These are phyloP conservation scores for Neopestalotiopsis clavispora DNA, from an alignment of 2,329 filamentous ascomycete genomes.

Conservation along the genomic window DNA sequence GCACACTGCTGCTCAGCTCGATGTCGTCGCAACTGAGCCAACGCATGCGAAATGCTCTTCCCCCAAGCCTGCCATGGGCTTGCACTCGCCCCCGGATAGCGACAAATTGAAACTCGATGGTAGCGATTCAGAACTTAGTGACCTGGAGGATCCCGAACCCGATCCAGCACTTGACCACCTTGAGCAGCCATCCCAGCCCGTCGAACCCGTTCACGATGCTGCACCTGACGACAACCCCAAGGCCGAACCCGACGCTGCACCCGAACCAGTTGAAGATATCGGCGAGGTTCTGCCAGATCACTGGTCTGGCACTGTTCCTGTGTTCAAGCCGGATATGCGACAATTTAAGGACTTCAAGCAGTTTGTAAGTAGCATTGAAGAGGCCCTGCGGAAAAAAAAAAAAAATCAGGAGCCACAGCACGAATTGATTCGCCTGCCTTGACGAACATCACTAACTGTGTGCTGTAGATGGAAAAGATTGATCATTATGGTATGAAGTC, in stretches of 20 bases:
- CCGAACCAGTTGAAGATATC: constrained; percentile 61
- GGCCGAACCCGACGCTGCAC: constrained; percentile 28
- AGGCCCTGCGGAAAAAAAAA: neutral
- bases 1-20: constrained; percentile 32
- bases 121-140: constrained; percentile 69
- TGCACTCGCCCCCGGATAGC: constrained; percentile 69
- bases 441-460: neutral
- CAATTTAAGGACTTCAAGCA: constrained; percentile 94
- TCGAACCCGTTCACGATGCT: neutral
- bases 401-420: neutral
- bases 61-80: constrained; percentile 48
- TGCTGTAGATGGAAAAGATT: constrained; percentile 72
- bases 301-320: constrained; percentile 88
- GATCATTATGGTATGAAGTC: constrained; percentile 97
- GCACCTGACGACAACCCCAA: constrained; percentile 21
- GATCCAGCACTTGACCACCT: constrained; percentile 21
- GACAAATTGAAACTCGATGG: constrained; percentile 65
- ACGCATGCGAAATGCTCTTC: constrained; percentile 34
- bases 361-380: constrained; percentile 66
- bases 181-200: neutral
- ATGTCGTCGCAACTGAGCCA: constrained; percentile 27
- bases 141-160: constrained; percentile 59
- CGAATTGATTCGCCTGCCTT: neutral
- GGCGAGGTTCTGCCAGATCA: constrained; percentile 84
- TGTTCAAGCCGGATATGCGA: constrained; percentile 94